Evolutionary conservation across 2,329 filamentous ascomycete genomes (phyloP).

Genomic region (Colletotrichum endophyticum): DNA sequence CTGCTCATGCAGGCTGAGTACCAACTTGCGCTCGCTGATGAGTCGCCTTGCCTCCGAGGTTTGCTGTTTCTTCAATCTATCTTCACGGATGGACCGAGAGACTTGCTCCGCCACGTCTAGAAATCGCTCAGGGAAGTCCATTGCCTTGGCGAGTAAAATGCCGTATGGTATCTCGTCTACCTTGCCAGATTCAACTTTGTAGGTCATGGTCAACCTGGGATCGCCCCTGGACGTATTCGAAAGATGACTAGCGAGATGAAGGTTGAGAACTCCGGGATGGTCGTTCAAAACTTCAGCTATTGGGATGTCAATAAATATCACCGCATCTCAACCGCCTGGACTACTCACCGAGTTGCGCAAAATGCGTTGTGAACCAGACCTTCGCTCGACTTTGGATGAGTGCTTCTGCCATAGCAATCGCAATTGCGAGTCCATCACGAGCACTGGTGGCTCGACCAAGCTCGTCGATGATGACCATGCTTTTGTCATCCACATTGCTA

Average conservation of each 20-base stretch:
- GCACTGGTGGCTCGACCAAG: slow-evolving; percentile 90
- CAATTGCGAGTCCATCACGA: slow-evolving; percentile 86
- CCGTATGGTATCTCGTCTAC: slow-evolving; percentile 81
- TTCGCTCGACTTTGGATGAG: slow-evolving; percentile 79
- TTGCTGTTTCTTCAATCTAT: slow-evolving; percentile 62
- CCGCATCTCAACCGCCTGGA: no score
- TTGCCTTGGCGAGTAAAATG: slow-evolving; percentile 76
- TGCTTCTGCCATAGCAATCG: slow-evolving; percentile 87
- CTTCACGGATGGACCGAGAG: slow-evolving; percentile 64
- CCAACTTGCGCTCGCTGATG: slow-evolving; percentile 71
- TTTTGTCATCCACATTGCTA: slow-evolving; percentile 74
- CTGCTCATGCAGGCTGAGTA: slow-evolving; percentile 75
- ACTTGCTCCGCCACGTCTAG: slow-evolving; percentile 72
- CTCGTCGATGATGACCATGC: slow-evolving; percentile 88
- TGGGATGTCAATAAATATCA: background rate
- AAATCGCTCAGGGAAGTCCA: slow-evolving; percentile 73
- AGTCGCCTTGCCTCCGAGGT: slow-evolving; percentile 63
- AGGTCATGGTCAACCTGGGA: slow-evolving; percentile 82
- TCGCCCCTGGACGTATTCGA: slow-evolving; percentile 50
- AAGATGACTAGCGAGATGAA: slow-evolving; percentile 79
- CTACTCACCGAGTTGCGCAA: slow-evolving; percentile 70
- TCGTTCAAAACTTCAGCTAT: slow-evolving; percentile 73
- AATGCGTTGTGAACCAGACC: slow-evolving; percentile 95
- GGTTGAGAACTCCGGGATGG: slow-evolving; percentile 78
- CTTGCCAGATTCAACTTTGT: slow-evolving; percentile 77